phyloP scores from a whole-genome alignment of 176 grass and related monocot genomes.

The Panicum miliaceum region DNA sequence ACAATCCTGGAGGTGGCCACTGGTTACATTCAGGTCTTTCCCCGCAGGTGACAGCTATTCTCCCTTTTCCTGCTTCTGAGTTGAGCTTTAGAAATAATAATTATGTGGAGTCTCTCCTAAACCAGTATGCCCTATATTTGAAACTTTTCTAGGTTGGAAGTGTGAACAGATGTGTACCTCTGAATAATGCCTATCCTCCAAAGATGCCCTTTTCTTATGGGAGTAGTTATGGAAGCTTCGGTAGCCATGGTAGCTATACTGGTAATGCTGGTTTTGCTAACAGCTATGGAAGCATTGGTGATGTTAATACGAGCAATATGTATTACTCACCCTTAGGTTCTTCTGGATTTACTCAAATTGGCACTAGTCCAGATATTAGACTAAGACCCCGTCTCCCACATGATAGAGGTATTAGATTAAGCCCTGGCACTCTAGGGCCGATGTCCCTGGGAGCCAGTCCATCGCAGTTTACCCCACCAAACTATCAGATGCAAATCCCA shows the following conservation, averaged over 20 bases:
- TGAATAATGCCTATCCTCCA: conserved; percentile 69
- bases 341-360: conserved; percentile 79
- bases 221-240: conserved; percentile 89
- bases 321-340: conserved; percentile 79
- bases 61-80: not conserved
- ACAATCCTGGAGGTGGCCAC: conserved; percentile 93
- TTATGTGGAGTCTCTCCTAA: conserved; percentile 17
- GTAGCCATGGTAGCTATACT: conserved; percentile 92
- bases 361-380: conserved; percentile 80
- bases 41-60: conserved; percentile 69
- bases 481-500: conserved; percentile 71
- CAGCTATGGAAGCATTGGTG: conserved; percentile 91
- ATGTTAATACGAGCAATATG: conserved; percentile 62
- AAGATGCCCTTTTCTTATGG: conserved; percentile 82
- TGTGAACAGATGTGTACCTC: conserved; percentile 58
- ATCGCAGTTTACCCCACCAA: conserved; percentile 89
- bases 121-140: conserved; percentile 17
- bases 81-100: conserved; percentile 43
- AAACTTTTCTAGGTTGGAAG: conserved; percentile 70
- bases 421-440: conserved; percentile 70
- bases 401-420: conserved; percentile 80
- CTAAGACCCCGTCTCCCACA: conserved; percentile 60
- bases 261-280: conserved; percentile 70
- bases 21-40: conserved; percentile 96
- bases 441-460: conserved; percentile 91